Percentiles rank a stretch among this genome's conserved stretches.
Evolutionary conservation across 1,284 basidiomycete genomes (phyloP).

Genomic region (Testicularia cyperi): DNA sequence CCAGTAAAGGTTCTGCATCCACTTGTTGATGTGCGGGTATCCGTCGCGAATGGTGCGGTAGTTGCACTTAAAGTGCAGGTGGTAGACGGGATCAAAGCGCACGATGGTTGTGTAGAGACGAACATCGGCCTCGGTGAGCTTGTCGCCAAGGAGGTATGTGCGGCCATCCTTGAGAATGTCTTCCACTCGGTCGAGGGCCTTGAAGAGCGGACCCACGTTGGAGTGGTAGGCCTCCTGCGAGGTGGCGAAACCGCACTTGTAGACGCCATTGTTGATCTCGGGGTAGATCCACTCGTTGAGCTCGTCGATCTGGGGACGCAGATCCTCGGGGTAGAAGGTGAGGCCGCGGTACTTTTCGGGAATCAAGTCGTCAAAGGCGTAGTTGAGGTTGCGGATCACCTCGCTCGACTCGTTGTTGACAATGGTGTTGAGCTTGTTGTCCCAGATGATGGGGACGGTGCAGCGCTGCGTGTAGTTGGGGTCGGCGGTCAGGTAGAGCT

Average conservation of each 20-base stretch:
- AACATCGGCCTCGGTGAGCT: conserved; percentile 82
- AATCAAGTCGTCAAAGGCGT: conserved; percentile 55
- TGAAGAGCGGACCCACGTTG: conserved; percentile 70
- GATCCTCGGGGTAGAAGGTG: conserved; percentile 70
- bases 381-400: conserved; percentile 85
- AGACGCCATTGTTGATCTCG: conserved; percentile 66
- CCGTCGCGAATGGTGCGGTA: conserved; percentile 51
- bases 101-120: conserved; percentile 88
- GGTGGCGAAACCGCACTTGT: conserved; percentile 85
- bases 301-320: conserved; percentile 75
- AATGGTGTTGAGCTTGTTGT: conserved; percentile 82
- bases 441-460: conserved; percentile 80
- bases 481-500: conserved; percentile 79
- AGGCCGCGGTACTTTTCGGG: conserved; percentile 36
- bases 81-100: conserved; percentile 78
- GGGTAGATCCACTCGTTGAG: conserved; percentile 77
- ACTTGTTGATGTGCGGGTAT: conserved; percentile 52
- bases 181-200: conserved; percentile 78
- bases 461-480: conserved; percentile 62
- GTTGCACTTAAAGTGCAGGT: conserved; percentile 91
- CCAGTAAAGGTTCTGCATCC: conserved; percentile 91
- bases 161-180: conserved; percentile 72
- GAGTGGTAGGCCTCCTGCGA: conserved; percentile 78
- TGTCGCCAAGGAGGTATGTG: conserved; percentile 78
- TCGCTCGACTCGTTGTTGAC: conserved; percentile 71